Percentiles rank a stretch among this genome's conserved stretches.
Evolutionary conservation across 768 basidiomycete species (phyloP).

Genomic region (Trametes cinnabarina): DNA sequence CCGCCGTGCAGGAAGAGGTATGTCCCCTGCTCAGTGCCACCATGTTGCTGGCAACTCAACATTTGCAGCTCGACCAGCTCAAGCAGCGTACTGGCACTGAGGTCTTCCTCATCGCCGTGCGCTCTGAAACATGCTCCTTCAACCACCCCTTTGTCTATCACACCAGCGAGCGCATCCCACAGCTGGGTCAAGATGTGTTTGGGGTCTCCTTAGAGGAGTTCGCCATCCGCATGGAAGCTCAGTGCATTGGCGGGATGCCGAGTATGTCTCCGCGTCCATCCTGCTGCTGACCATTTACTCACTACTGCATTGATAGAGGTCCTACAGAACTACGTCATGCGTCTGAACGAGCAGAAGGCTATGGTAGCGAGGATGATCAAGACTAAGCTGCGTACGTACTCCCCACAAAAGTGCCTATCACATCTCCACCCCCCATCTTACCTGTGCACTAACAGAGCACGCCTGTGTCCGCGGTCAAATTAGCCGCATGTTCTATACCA

Average conservation of each 20-base stretch:
- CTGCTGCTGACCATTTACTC: no score
- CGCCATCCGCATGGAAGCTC: no score
- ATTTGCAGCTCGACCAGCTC: not conserved
- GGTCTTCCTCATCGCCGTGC: no score
- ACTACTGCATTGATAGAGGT: no score
- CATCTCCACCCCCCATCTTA: no score
- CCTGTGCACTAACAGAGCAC: no score
- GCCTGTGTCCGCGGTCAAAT: not conserved
- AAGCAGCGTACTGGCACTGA: not conserved
- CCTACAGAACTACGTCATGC: not conserved
- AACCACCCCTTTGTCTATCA: no score
- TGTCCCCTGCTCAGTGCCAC: not conserved
- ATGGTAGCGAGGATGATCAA: not conserved
- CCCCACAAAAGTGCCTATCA: not conserved
- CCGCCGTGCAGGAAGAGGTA: not conserved
- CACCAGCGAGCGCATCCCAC: no score
- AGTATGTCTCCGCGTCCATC: not conserved
- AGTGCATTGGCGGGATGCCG: no score
- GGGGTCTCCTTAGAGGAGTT: no score
- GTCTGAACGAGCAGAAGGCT: not conserved
- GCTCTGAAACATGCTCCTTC: no score
- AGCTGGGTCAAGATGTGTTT: no score
- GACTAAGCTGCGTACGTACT: not conserved
- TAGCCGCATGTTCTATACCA: constrained; percentile 19
- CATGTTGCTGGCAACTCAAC: not conserved